Evolutionary conservation across 2,329 filamentous ascomycete species (phyloP), one percentile per base, ranked within the genome.

Genomic region (Alternaria brassicicola): DNA sequence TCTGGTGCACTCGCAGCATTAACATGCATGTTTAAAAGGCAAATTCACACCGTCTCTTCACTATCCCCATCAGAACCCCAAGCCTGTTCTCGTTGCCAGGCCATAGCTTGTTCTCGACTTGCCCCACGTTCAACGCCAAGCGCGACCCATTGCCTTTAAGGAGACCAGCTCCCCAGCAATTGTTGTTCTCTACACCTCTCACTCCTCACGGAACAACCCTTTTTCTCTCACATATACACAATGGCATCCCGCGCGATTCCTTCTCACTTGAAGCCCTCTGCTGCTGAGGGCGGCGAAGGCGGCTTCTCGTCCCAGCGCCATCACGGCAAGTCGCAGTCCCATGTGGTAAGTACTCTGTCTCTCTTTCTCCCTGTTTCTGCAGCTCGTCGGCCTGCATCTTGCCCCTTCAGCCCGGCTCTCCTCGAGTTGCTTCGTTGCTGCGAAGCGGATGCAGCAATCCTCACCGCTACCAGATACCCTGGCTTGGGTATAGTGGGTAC

Each of bases 271-370:
- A 94, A 92, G 85, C 85, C 88, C 62, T 79, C 80, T 59, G 67
- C 72, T 35, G 75, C 75, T 35, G 70, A 64, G 35, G 75, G 73
- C 59, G 81, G 77, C 64, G 76, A 73, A 55, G 67, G 68, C 41
- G 80, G 77, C 68, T 83, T 87, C 66, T 81, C 84, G 70, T 67
- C 66, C 25, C 83, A 84, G 69, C 88, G 88, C 77, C 91, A 92
- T 77, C 90, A 93, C 79, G 90, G 90, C 81, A 93, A 93, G 86
- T 90, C 89, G 69, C 89, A 90, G 79, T 92, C 89, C 61, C 90
- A 93, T 80, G 91, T 93, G 87, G 90, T 90, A 81, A 87, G 90
- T 88, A 57, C 36, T 21, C n/a, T n/a, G n/a, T 38, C 25, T 26
- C 25, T 30, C 35, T 46, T 36, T n/a, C 41, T 41, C 33, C 39